Conservation (phyloP, 2,329 filamentous ascomycete species). For the Cladosporium sp. region DNA sequence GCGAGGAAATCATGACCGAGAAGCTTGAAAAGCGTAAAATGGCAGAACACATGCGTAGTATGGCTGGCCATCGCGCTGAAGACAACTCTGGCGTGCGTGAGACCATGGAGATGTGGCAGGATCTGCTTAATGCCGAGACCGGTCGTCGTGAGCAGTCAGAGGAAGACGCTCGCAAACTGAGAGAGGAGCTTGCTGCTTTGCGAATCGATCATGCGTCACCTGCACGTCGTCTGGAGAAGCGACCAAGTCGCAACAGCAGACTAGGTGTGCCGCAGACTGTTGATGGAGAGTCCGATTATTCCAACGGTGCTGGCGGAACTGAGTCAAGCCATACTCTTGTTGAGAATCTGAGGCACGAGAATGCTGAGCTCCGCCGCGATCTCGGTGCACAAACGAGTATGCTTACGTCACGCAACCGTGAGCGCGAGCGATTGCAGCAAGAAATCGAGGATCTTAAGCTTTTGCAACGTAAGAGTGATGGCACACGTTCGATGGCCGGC, state of each 20-base stretch:
- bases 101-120: constrained; percentile 84
- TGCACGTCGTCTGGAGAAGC: constrained; percentile 43
- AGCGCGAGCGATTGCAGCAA: constrained; percentile 92
- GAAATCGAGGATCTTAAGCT: constrained; percentile 97
- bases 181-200: constrained; percentile 71
- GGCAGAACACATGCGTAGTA: constrained; percentile 73
- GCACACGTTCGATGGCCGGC: constrained; percentile 62
- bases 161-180: constrained; percentile 79
- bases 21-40: constrained; percentile 86
- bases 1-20: constrained; percentile 73
- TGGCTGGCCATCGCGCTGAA: constrained; percentile 44
- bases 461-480: constrained; percentile 70
- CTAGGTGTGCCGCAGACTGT: constrained; percentile 38
- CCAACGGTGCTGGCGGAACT: constrained; percentile 38
- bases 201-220: constrained; percentile 47
- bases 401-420: constrained; percentile 91
- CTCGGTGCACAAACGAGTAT: constrained; percentile 96
- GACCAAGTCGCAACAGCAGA: constrained; percentile 44
- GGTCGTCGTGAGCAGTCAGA: constrained; percentile 86
- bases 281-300: constrained; percentile 42
- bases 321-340: constrained; percentile 45
- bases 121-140: constrained; percentile 89
- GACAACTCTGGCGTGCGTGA: constrained; percentile 37
- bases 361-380: constrained; percentile 86
- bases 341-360: constrained; percentile 89